phyloP scores from a whole-genome alignment of 169 alveolate genomes.

The Eimeria zaria region DNA sequence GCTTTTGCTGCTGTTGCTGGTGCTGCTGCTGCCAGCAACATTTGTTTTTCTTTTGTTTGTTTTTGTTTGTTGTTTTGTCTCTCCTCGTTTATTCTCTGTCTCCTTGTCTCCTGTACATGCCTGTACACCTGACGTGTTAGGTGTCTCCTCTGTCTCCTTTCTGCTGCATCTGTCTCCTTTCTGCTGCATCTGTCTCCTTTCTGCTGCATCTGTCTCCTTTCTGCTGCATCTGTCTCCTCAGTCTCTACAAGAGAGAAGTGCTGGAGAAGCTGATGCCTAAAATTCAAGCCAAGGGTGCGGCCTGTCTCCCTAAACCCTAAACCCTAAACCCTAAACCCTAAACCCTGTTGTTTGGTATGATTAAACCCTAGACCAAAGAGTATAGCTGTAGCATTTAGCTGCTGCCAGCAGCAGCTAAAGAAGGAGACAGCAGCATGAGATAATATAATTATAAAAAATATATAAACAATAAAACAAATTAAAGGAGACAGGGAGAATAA shows the following conservation, averaged over 20 bases:
- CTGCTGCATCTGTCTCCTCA: not conserved
- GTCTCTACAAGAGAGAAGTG: slow-evolving; percentile 51
- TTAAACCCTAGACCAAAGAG: no score
- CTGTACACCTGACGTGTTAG: no score
- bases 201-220: no score
- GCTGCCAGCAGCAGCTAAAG: not conserved
- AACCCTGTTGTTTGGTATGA: not conserved
- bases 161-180: no score
- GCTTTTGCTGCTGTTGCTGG: no score
- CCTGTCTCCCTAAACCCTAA: not conserved
- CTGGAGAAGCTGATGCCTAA: slow-evolving; percentile 40
- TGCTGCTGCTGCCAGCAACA: not conserved
- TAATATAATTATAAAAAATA: no score
- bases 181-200: not conserved
- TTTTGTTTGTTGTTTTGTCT: not conserved
- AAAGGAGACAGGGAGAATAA: no score
- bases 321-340: not conserved
- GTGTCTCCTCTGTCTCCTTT: not conserved
- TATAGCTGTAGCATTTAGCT: not conserved
- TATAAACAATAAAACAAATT: no score
- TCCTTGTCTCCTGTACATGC: no score
- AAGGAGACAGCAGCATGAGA: not conserved
- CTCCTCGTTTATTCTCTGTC: not conserved
- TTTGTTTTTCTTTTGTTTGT: not conserved
- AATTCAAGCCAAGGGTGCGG: slow-evolving; percentile 44